Evolutionary conservation across 192 early-diverging fungal genomes (phyloP), one percentile per base, ranked within the genome.

Genomic region (Backusella mclennaniae): DNA sequence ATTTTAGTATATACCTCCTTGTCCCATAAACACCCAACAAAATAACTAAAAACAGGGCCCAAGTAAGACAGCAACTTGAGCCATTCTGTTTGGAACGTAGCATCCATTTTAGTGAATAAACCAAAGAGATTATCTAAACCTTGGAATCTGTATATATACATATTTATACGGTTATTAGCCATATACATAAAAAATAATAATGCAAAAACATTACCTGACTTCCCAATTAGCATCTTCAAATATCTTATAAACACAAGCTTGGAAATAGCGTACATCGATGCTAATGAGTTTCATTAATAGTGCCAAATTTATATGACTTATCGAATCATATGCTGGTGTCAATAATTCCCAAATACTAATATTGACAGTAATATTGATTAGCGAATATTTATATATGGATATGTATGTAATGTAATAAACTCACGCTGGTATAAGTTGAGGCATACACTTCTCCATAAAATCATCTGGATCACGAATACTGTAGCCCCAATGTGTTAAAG

Each of bases 71-170:
- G 79, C 23, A 76, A 53, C 35, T 72, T 74, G 4, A 59, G 66
- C 81, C 77, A 86, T 67, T 76, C 77, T 44, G 66, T 73, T 38
- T 85, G 77, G 76, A 81, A 79, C 31, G 77, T 68, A 39, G 79
- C 85, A 71, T 90, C 89, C 42, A 90, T 75, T 33, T 90, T 90
- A 3, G 89, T 84, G 67, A 90, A 90, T 1, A 90, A 67, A 0
- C 87, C 86, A 70, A 84, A 88, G 1, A 88, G 80, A 11, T 88
- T 76, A 76, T 90, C 89, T 17, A 90, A 69, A 1, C 83, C 86
- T 23, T 79, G 75, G 67, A 85, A 90, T 42, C 84, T 85, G 68
- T 23, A 42, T 8, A n/a, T 49, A 71, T 53, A 31, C 21, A 75
- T 33, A 3, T 33, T 33, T 14, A 44, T 68, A 52, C 46, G 44